Percentiles rank a stretch among this genome's conserved stretches.
phyloP scores from a whole-genome alignment of 164 flowering plant genomes.

The Vitis cinerea region DNA sequence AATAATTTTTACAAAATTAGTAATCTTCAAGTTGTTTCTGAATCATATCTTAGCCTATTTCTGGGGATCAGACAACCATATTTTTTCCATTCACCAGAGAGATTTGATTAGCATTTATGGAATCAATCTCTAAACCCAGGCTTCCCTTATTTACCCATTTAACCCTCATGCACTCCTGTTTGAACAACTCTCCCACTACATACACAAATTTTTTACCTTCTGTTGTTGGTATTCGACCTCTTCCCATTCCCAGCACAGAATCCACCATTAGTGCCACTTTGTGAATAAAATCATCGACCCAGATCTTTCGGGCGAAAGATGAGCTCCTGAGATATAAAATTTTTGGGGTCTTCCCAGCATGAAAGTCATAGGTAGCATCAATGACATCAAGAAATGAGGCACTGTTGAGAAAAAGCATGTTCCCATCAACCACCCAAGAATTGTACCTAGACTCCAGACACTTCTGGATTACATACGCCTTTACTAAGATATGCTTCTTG shows the following conservation, averaged over 20 bases:
- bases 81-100: too few species aligned
- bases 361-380: too few species aligned
- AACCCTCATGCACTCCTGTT: too few species aligned
- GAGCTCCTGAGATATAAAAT: constrained; percentile 49
- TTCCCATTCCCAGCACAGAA: constrained; percentile 9
- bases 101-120: too few species aligned
- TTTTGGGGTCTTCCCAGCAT: constrained; percentile 31
- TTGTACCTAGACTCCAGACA: constrained; percentile 44
- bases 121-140: too few species aligned
- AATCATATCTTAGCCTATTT: too few species aligned
- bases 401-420: constrained; percentile 40
- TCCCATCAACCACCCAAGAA: constrained; percentile 51
- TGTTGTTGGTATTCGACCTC: too few species aligned
- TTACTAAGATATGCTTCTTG: constrained; percentile 42
- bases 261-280: neutral
- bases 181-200: constrained; percentile 25
- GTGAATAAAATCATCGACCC: constrained; percentile 18
- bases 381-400: constrained; percentile 15
- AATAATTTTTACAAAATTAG: too few species aligned
- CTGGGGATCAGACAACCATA: too few species aligned
- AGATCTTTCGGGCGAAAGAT: constrained; percentile 34
- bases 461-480: constrained; percentile 46
- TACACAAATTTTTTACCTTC: constrained; percentile 27
- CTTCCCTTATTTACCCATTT: too few species aligned
- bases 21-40: too few species aligned